Evolutionary conservation across 306 rosid species (phyloP).

Genomic region (Dryas octopetala): DNA sequence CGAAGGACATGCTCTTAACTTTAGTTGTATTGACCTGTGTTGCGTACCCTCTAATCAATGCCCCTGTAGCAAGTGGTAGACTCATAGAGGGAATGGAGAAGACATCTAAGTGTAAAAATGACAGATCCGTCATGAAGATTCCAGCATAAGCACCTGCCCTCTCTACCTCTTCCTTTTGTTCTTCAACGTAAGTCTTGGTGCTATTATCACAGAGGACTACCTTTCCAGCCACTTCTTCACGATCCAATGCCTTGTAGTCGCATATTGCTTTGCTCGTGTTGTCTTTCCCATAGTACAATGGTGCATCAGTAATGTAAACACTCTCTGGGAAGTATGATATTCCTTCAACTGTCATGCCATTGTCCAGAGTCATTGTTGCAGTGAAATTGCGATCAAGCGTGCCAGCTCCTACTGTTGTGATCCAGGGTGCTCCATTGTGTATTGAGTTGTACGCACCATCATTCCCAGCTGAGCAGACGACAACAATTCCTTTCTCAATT

Average conservation of each 20-base stretch:
- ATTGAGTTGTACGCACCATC: background rate
- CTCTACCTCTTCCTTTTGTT: background rate
- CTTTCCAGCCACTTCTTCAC: conserved; percentile 12
- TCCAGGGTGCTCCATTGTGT: conserved; percentile 22
- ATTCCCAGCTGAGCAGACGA: conserved; percentile 16
- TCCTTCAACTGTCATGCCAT: background rate
- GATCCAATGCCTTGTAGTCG: background rate
- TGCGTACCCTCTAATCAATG: conserved; percentile 6
- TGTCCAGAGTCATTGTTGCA: background rate
- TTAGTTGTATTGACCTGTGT: background rate
- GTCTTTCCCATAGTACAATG: conserved; percentile 14
- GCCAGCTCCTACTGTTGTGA: conserved; percentile 20
- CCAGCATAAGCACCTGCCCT: conserved; percentile 7
- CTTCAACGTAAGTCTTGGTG: no score
- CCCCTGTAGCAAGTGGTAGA: background rate
- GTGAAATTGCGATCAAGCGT: conserved; percentile 5
- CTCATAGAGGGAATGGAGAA: conserved; percentile 8
- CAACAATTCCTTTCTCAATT: conserved; percentile 11
- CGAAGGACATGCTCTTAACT: conserved; percentile 1
- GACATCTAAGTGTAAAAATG: background rate
- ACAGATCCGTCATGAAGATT: conserved; percentile 1
- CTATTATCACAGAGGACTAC: conserved; percentile 6
- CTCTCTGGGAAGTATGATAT: conserved; percentile 6
- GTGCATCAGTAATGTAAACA: background rate
- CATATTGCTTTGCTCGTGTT: conserved; percentile 4